These are phyloP conservation scores for Beauveria asiatica DNA, from an alignment of 2,329 filamentous ascomycete genomes.

Conservation along the genomic window DNA sequence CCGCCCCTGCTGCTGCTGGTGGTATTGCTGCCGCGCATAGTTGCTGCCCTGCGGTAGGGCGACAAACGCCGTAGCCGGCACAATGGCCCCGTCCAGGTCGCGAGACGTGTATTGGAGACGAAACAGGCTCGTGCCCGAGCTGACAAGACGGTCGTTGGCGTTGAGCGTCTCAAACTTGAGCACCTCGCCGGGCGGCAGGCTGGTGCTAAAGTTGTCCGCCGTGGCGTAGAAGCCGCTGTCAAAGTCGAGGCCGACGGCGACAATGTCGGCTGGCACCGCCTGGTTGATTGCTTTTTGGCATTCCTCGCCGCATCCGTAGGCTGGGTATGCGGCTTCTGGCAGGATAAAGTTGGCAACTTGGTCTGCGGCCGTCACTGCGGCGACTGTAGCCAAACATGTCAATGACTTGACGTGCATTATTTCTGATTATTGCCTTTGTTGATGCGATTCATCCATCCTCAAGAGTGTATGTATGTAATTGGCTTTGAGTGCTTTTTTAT, in stretches of 20 bases:
- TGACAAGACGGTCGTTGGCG: conserved; percentile 3
- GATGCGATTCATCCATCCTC: too few species aligned
- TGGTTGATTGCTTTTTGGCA: conserved; percentile 9
- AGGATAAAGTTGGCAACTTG: conserved; percentile 10
- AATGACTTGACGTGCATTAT: neutral
- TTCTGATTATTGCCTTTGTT: too few species aligned
- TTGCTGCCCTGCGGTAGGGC: neutral
- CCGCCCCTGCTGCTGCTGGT: neutral
- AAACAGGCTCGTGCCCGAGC: conserved; percentile 12
- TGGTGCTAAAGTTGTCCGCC: conserved; percentile 11
- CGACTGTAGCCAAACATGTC: neutral
- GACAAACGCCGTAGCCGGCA: conserved; percentile 15
- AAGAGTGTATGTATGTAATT: too few species aligned
- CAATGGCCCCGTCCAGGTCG: conserved; percentile 11
- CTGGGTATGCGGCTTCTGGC: neutral
- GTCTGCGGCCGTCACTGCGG: neutral
- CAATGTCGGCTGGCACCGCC: neutral
- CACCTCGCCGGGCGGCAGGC: conserved; percentile 11
- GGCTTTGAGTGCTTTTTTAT: too few species aligned
- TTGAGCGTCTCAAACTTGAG: conserved; percentile 15
- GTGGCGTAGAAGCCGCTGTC: conserved; percentile 13
- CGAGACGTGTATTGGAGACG: conserved; percentile 16
- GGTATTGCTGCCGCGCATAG: neutral
- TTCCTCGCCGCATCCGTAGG: conserved; percentile 6
- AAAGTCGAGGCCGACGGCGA: conserved; percentile 8